Evolutionary conservation across 1,139 yeast genomes (phyloP).

Genomic region (Taiozyma sp.): DNA sequence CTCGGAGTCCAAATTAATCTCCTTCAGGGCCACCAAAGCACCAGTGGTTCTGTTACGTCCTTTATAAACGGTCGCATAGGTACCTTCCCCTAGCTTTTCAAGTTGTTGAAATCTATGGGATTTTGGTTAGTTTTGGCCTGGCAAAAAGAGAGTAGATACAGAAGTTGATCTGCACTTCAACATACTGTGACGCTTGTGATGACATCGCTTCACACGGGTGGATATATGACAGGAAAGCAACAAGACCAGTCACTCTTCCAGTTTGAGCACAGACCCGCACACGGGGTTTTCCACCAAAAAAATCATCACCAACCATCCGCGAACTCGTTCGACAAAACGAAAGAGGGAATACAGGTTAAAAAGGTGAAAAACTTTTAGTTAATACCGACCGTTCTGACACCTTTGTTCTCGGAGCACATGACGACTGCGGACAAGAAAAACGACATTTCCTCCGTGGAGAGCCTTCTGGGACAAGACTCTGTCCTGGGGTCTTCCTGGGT

Average conservation of each 20-base stretch:
- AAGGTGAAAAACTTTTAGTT: not conserved
- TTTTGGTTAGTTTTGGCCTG: not conserved
- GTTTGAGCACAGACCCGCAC: not conserved
- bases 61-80: conserved; percentile 96
- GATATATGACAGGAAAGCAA: not conserved
- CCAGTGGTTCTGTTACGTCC: conserved; percentile 92
- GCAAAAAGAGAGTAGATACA: not conserved
- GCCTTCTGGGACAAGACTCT: conserved; percentile 12
- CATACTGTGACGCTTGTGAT: conserved; percentile 16
- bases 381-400: not conserved
- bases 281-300: not conserved
- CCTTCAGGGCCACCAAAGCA: conserved; percentile 89
- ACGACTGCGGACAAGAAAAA: not conserved
- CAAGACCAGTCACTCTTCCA: too few relatives aligned
- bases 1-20: conserved; percentile 89
- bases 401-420: not conserved
- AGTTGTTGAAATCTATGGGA: conserved; percentile 33
- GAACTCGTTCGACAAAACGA: not conserved
- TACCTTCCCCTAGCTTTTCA: conserved; percentile 95
- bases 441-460: not conserved
- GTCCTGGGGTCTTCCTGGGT: conserved; percentile 64
- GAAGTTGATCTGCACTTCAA: not conserved
- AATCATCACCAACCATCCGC: not conserved
- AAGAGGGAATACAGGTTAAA: not conserved
- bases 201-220: conserved; percentile 4